Evolutionary conservation across 2,329 filamentous ascomycete genomes (phyloP), one percentile per base, ranked within the genome.

Genomic region (Bipolaris victoriae): DNA sequence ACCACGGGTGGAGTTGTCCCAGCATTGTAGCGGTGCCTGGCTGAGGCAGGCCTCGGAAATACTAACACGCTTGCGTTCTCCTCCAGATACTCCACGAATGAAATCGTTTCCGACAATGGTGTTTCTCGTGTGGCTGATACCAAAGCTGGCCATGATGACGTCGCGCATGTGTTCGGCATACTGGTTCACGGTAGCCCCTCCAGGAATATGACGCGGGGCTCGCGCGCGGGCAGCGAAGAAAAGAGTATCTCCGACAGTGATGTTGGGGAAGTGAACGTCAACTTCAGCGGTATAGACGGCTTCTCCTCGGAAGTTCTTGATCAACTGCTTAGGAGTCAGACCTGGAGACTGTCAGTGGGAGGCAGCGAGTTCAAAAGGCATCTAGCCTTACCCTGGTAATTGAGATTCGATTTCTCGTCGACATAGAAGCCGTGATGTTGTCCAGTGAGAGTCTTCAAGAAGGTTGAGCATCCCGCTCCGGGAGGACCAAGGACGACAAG

Each of bases 221-320:
- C 89, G 83, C 5, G 90, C 89, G 16, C 85, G 81, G 3, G 90
- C 90, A 16, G 90, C 90, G 60, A 94, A 94, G 52, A 86, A 88
- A 45, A 94, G 82, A 1, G 91, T 95, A 67, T 94, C 89, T 50
- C 90, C 90, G 40, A 94, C 90, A 1, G 85, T 88, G 67, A 95
- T 78, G 77, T 88, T 85, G 13, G 90, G 89, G 70, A 93, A 93
- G 76, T 93, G 90, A 4, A 90, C 88, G 72, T 96, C 92, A 35
- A 91, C 88, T 75, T 95, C 91, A 57, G 90, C 90, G 0, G 90
- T 93, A 78, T 95, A 95, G 73, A 95, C 93, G 60, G 90, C 90
- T 77, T 96, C 91, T 63, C 91, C 91, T 26, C 90, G 87, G 78
- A 94, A 92, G 60, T 85, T 82, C 9, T 85, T 86, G 77, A 90